phyloP scores from a whole-genome alignment of 2,329 filamentous ascomycete genomes.

The Nectriaceae sp. region DNA sequence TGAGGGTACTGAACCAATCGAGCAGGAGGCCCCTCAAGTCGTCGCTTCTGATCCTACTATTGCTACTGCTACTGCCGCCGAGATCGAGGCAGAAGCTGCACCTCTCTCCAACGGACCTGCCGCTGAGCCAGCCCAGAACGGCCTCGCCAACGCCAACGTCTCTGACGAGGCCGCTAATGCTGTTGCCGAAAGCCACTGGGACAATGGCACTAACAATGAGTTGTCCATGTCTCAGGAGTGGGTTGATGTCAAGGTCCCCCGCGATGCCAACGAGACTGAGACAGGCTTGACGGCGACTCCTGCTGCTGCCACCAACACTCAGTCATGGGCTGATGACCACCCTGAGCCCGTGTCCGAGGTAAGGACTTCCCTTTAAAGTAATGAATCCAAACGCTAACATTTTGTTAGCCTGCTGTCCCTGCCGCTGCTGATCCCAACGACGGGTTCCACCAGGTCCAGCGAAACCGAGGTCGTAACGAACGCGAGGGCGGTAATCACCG shows the following conservation, averaged over 20 bases:
- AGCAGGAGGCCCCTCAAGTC: constrained; percentile 35
- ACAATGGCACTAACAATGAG: constrained; percentile 47
- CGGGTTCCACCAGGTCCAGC: constrained; percentile 73
- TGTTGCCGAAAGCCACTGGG: constrained; percentile 69
- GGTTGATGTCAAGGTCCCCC: constrained; percentile 65
- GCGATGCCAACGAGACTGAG: constrained; percentile 74
- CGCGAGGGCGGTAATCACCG: constrained; percentile 49
- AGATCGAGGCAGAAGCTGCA: constrained; percentile 56
- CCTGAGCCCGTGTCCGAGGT: constrained; percentile 54
- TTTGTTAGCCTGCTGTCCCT: constrained; percentile 27
- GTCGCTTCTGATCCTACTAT: constrained; percentile 64
- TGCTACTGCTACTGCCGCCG: constrained; percentile 66
- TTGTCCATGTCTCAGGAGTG: constrained; percentile 64
- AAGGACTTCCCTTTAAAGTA: constrained; percentile 21
- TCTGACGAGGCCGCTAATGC: constrained; percentile 57
- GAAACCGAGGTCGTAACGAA: constrained; percentile 57
- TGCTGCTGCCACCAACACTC: constrained; percentile 54
- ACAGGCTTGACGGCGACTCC: constrained; percentile 62
- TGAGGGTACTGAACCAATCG: constrained; percentile 33
- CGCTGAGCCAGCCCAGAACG: constrained; percentile 40
- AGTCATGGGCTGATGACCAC: constrained; percentile 84
- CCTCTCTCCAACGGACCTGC: constrained; percentile 42
- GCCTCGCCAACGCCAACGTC: constrained; percentile 53
- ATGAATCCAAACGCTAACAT: constrained; percentile 10
- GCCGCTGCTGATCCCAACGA: constrained; percentile 53